Percentiles rank a stretch among this genome's conserved stretches.
phyloP scores from a whole-genome alignment of 2,329 filamentous ascomycete genomes.

The Fusarium brachygibbosum region DNA sequence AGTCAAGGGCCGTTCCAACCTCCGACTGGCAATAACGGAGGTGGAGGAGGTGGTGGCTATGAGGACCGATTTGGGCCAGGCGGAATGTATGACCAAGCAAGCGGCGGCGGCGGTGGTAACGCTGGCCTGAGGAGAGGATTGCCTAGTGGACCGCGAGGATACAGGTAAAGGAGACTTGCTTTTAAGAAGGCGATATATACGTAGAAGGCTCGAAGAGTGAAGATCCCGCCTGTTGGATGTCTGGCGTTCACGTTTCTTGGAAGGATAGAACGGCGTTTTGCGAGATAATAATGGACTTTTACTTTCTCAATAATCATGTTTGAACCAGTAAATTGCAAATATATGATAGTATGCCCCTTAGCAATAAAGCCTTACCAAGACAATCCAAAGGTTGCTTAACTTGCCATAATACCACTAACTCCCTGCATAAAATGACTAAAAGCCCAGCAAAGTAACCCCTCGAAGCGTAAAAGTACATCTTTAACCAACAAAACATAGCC shows the following conservation, averaged over 20 bases:
- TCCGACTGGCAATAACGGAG: constrained; percentile 52
- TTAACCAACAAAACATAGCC: neutral
- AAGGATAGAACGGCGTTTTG: constrained; percentile 47
- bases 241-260: constrained; percentile 30
- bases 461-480: constrained; percentile 34
- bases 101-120: constrained; percentile 49
- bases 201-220: neutral
- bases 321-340: neutral
- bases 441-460: constrained; percentile 6
- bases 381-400: constrained; percentile 1
- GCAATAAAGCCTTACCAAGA: neutral
- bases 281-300: constrained; percentile 33
- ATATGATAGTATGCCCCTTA: constrained; percentile 6
- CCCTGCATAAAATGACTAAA: constrained; percentile 19
- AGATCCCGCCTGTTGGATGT: constrained; percentile 16
- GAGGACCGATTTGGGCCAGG: constrained; percentile 63
- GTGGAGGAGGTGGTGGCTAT: constrained; percentile 55
- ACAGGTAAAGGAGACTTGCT: constrained; percentile 47
- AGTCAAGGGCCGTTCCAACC: constrained; percentile 63
- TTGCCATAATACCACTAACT: constrained; percentile 30
- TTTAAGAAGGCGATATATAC: neutral
- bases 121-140: constrained; percentile 55
- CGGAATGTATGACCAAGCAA: constrained; percentile 59
- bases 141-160: constrained; percentile 61
- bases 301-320: constrained; percentile 14